phyloP scores from a whole-genome alignment of 1,284 basidiomycete genomes.

The Entoloma clypeatum region DNA sequence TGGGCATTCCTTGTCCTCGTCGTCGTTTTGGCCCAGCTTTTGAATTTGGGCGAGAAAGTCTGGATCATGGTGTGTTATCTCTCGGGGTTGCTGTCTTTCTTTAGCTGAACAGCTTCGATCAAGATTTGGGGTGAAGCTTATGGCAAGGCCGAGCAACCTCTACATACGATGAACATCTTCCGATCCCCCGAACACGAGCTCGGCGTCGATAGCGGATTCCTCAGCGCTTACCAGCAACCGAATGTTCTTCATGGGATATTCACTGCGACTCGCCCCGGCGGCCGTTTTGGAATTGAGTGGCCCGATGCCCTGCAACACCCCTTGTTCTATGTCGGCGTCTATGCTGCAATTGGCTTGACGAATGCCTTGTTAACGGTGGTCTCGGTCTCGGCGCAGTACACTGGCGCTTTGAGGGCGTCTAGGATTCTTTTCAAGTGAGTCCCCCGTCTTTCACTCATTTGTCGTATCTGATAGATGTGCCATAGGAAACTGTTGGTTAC shows the following conservation, averaged over 20 bases:
- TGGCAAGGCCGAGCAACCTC: constrained; percentile 20
- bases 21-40: constrained; percentile 46
- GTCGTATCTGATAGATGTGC: constrained; percentile 4
- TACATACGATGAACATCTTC: constrained; percentile 27
- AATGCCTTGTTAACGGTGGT: constrained; percentile 44
- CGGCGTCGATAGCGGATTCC: constrained; percentile 37
- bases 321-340: constrained; percentile 62
- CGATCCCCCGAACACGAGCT: constrained; percentile 38
- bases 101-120: background rate
- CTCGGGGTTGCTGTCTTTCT: background rate
- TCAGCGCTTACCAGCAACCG: constrained; percentile 29
- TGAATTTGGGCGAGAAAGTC: constrained; percentile 57
- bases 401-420: constrained; percentile 59
- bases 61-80: constrained; percentile 73
- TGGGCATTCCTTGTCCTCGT: constrained; percentile 50
- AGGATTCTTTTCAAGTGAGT: constrained; percentile 51
- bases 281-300: constrained; percentile 29
- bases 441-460: background rate
- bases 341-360: constrained; percentile 50
- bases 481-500: constrained; percentile 45
- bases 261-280: constrained; percentile 8
- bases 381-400: constrained; percentile 52
- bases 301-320: constrained; percentile 50
- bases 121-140: constrained; percentile 66
- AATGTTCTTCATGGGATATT: constrained; percentile 14